Evolutionary conservation across 306 rosid species (phyloP).

Genomic region (Oxytropis ochrocephala): DNA sequence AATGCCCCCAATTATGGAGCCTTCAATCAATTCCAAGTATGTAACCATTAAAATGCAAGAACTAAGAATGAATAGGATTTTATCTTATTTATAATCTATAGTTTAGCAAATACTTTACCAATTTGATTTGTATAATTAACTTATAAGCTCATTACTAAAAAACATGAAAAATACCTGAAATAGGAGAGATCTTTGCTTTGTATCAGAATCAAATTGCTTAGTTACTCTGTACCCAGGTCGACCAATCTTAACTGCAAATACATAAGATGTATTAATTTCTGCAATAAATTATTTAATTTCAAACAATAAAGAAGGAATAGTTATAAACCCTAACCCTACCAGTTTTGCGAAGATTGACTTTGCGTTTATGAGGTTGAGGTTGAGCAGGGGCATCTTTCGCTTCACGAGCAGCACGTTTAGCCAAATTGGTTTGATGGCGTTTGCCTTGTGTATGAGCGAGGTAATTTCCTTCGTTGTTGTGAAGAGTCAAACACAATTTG

Average conservation of each 20-base stretch:
- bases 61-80: no score
- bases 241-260: constrained; percentile 78
- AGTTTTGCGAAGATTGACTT: constrained; percentile 65
- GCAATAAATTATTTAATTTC: not conserved
- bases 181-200: constrained; percentile 89
- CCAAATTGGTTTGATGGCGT: constrained; percentile 91
- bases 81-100: not conserved
- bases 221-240: constrained; percentile 94
- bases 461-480: constrained; percentile 96
- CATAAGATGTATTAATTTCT: not conserved
- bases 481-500: constrained; percentile 85
- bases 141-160: not conserved
- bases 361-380: constrained; percentile 96
- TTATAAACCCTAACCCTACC: constrained; percentile 23
- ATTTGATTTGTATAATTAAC: not conserved
- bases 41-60: not conserved
- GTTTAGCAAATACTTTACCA: not conserved
- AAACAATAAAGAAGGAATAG: no score
- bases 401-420: constrained; percentile 91
- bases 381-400: constrained; percentile 96
- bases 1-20: no score
- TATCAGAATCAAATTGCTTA: constrained; percentile 85
- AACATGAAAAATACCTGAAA: constrained; percentile 51
- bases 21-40: no score
- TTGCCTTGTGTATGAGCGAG: constrained; percentile 96